Percentiles rank a stretch among this genome's conserved stretches.
phyloP scores from a whole-genome alignment of 768 basidiomycete species.

The Amanita molliuscula region DNA sequence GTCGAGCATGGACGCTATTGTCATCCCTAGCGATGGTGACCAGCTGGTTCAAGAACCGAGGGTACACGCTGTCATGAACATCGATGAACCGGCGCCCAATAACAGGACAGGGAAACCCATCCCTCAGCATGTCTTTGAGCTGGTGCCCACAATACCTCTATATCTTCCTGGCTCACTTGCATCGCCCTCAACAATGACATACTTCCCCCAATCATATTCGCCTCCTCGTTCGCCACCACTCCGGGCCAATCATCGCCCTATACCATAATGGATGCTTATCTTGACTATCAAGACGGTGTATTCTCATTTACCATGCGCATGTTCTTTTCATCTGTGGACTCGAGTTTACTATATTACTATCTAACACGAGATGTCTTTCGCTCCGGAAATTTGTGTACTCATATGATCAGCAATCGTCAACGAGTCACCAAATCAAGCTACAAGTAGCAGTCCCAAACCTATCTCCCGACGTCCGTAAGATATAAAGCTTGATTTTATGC shows the following conservation, averaged over 20 bases:
- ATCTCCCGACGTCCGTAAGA: neutral
- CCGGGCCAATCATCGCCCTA: constrained; percentile 17
- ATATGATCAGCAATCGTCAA: constrained; percentile 3
- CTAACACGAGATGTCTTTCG: neutral
- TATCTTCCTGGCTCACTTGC: constrained; percentile 53
- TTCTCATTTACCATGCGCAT: neutral
- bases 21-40: constrained; percentile 42
- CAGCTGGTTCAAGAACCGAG: constrained; percentile 68
- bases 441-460: constrained; percentile 1
- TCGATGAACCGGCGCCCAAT: constrained; percentile 27
- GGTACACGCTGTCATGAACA: constrained; percentile 80
- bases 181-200: constrained; percentile 42
- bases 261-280: constrained; percentile 9
- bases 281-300: neutral
- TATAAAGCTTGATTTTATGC: constrained; percentile 9
- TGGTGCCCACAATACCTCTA: constrained; percentile 66
- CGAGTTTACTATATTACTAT: neutral
- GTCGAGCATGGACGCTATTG: constrained; percentile 44
- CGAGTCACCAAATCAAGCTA: neutral
- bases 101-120: constrained; percentile 34
- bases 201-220: constrained; percentile 41
- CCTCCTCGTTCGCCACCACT: constrained; percentile 48
- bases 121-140: constrained; percentile 68
- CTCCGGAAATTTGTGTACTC: neutral
- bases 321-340: neutral